Conservation (phyloP, 2,329 filamentous ascomycete genomes). For the Diaporthe helianthi region DNA sequence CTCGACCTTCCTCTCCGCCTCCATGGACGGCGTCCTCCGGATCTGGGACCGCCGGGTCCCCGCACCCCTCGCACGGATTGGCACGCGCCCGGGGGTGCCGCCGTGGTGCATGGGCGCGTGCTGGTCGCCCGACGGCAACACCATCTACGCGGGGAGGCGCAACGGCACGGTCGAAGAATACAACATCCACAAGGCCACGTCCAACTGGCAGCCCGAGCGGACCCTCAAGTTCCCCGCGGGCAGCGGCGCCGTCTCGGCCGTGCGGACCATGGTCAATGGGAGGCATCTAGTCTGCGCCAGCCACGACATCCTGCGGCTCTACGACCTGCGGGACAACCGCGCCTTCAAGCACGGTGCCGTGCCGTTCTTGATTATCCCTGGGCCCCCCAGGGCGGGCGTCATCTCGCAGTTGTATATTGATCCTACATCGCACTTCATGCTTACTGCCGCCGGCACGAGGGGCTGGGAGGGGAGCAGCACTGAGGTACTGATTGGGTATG, state of each 20-base stretch:
- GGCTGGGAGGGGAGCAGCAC: constrained; percentile 94
- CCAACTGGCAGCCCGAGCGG: constrained; percentile 71
- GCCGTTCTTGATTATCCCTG: constrained; percentile 95
- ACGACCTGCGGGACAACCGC: constrained; percentile 77
- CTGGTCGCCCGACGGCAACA: constrained; percentile 96
- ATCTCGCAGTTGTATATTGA: constrained; percentile 89
- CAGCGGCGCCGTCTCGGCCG: constrained; percentile 86
- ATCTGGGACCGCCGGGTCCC: constrained; percentile 88
- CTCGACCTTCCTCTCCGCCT: constrained; percentile 85
- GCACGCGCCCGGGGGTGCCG: constrained; percentile 75
- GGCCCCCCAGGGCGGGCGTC: constrained; percentile 81
- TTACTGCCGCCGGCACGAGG: constrained; percentile 88
- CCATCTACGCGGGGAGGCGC: constrained; percentile 88
- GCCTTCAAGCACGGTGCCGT: constrained; percentile 77
- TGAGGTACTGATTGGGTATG: constrained; percentile 92
- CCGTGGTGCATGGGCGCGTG: constrained; percentile 98
- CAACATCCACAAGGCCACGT: constrained; percentile 75
- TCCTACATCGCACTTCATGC: constrained; percentile 86
- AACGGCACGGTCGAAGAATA: constrained; percentile 97
- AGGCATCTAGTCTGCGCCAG: constrained; percentile 85
- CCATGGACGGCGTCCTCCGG: constrained; percentile 86
- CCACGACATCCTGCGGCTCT: constrained; percentile 90
- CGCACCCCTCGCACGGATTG: constrained; percentile 80
- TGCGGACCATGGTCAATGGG: constrained; percentile 91
- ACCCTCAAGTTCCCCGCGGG: constrained; percentile 88